Percentiles rank a stretch among this genome's conserved stretches.
Conservation (phyloP, 495 filamentous ascomycete genomes). For the Clavariopsis aquatica region DNA sequence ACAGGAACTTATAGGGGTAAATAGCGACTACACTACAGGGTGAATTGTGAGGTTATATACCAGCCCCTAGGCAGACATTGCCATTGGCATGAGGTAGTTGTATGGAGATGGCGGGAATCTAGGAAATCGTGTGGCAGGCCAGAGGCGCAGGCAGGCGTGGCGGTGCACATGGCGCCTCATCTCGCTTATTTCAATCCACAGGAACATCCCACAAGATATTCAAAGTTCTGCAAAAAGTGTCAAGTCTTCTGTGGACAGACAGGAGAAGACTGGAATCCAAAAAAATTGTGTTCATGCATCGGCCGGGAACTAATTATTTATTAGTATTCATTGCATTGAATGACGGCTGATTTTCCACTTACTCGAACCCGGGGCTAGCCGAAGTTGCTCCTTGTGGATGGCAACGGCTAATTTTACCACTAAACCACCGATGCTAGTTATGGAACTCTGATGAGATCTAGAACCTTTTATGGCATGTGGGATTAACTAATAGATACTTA, state of each 20-base stretch:
- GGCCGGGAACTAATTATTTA: constrained; percentile 6
- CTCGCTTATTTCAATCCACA: background rate
- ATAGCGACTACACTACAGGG: background rate
- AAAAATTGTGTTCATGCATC: constrained; percentile 14
- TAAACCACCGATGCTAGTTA: too few species aligned
- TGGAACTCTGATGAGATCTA: too few species aligned
- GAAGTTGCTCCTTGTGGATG: constrained; percentile 7
- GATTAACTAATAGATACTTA: too few species aligned
- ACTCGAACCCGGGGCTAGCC: constrained; percentile 30
- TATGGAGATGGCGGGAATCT: constrained; percentile 22
- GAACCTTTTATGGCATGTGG: too few species aligned
- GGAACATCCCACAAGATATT: background rate
- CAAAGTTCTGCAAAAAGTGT: too few species aligned
- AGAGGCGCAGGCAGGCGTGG: constrained; percentile 11
- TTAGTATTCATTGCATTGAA: background rate
- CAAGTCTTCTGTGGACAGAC: background rate
- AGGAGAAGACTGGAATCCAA: background rate
- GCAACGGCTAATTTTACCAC: too few species aligned
- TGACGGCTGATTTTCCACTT: background rate
- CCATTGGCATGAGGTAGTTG: background rate
- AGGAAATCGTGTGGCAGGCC: constrained; percentile 14
- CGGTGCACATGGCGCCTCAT: constrained; percentile 4
- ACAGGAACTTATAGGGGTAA: too few species aligned
- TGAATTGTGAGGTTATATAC: constrained; percentile 18
- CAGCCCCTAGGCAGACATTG: constrained; percentile 5